A percentile compares a stretch with the other conserved stretches of the same genome.
These are phyloP conservation scores for Cordyceps sp. DNA, from an alignment of 2,329 filamentous ascomycete genomes.

Conservation along the genomic window DNA sequence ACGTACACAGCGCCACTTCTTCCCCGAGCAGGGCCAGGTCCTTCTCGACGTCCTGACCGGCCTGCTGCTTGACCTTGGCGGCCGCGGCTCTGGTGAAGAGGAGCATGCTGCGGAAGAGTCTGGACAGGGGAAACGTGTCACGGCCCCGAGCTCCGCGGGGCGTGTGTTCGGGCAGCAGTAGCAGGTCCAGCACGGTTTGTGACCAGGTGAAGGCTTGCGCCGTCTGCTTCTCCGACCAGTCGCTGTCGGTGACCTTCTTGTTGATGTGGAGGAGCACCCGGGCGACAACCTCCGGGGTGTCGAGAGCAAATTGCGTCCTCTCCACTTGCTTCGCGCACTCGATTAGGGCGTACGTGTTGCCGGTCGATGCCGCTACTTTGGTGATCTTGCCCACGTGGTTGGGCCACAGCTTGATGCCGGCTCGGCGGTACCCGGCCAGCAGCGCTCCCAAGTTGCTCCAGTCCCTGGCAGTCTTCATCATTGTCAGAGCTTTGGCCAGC, in stretches of 20 bases:
- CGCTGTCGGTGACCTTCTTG: slow-evolving; percentile 20
- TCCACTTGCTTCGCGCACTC: slow-evolving; percentile 29
- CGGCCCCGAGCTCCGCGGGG: slow-evolving; percentile 4
- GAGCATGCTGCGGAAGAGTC: slow-evolving; percentile 12
- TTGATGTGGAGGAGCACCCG: slow-evolving; percentile 12
- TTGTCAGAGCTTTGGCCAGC: slow-evolving; percentile 19
- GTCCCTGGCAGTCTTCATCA: slow-evolving; percentile 32
- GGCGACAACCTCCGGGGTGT: slow-evolving; percentile 20
- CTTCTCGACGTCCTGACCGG: slow-evolving; percentile 8
- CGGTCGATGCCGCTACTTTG: slow-evolving; percentile 21
- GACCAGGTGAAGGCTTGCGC: slow-evolving; percentile 26
- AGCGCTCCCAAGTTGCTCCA: slow-evolving; percentile 34
- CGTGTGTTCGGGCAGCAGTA: slow-evolving; percentile 25
- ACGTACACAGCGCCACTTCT: slow-evolving; percentile 11
- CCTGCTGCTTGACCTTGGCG: slow-evolving; percentile 9
- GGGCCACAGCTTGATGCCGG: slow-evolving; percentile 19
- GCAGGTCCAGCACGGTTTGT: slow-evolving; percentile 30
- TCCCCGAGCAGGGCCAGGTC: slow-evolving; percentile 11
- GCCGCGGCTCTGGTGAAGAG: slow-evolving; percentile 13
- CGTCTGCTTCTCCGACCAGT: slow-evolving; percentile 18
- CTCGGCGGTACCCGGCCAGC: slow-evolving; percentile 30
- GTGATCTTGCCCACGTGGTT: slow-evolving; percentile 21
- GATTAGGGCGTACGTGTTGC: slow-evolving; percentile 27
- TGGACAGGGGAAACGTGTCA: slow-evolving; percentile 10
- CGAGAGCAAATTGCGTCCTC: slow-evolving; percentile 27